Evolutionary conservation across 768 basidiomycete genomes (phyloP), one percentile per base, ranked within the genome.

Genomic region (Pleurotus citrinopileatus): DNA sequence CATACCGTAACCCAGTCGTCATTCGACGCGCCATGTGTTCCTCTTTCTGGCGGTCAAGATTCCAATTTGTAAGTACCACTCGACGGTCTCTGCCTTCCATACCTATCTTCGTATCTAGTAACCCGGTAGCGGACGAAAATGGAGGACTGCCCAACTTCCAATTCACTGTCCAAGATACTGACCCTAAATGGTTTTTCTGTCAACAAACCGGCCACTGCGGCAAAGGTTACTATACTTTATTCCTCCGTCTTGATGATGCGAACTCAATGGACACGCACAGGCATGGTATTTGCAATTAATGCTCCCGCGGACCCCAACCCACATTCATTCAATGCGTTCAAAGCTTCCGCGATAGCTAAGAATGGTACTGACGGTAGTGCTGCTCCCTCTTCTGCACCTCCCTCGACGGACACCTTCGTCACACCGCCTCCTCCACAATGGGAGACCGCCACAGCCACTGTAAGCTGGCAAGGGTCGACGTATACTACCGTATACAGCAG

Each of bases 211-310:
- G 67, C 36, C 83, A 87, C 66, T 85, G 84, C 53, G 72, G 73
- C 37, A 63, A 71, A 52, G 71, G 70, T 67, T 19, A 7, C n/a
- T n/a, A n/a, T 51, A 38, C 12, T 17, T 53, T 19, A 19, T 47
- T 19, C 42, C n/a, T 13, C 46, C 13, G 8, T 17, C 46, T 37
- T 3, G 10, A 19, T 7, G 12, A 12, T 6, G 7, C 17, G 12
- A 9, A n/a, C 38, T 40, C 32, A 34, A 10, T n/a, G 32, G 32
- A 34, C 32, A 3, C 2, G 9, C n/a, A 26, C 40, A 65, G 82
- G 84, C 56, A 86, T 86, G 85, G 84, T 86, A 22, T 83, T 83
- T 63, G 83, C 83, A 2, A 72, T 86, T 65, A 87, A 87, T 65
- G 75, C 84, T 1, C 79, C 77, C 2, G 66, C 63, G 0, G 68